phyloP scores from a whole-genome alignment of 768 basidiomycete genomes.

The Podaxis rugospora region DNA sequence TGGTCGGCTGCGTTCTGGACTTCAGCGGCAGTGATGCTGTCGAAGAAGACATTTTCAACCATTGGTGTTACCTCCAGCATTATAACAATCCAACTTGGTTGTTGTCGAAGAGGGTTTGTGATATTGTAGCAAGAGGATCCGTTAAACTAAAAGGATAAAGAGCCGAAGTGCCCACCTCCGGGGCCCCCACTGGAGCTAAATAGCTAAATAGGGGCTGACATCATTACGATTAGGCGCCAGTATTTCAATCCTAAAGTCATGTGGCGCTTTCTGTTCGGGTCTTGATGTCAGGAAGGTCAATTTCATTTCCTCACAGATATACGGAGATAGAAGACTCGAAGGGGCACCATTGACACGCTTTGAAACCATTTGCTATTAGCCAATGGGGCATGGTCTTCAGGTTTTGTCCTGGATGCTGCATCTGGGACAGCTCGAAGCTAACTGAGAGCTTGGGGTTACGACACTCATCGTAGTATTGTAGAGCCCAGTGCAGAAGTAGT shows the following conservation, averaged over 20 bases:
- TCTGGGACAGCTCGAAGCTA: too few species aligned
- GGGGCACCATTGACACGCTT: neutral
- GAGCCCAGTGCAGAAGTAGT: too few species aligned
- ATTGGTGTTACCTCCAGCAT: neutral
- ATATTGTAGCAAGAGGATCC: neutral
- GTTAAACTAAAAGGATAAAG: neutral
- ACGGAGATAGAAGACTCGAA: neutral
- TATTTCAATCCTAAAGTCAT: neutral
- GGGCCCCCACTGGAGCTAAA: neutral
- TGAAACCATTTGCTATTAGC: too few species aligned
- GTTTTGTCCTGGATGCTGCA: too few species aligned
- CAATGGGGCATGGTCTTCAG: too few species aligned
- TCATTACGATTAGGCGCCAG: neutral
- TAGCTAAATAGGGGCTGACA: neutral
- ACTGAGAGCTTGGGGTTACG: too few species aligned
- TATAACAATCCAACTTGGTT: neutral
- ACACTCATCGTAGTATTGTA: too few species aligned
- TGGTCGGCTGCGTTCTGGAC: slow-evolving; percentile 38
- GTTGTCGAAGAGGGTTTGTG: neutral
- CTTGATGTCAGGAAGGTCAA: neutral
- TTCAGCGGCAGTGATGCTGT: slow-evolving; percentile 38
- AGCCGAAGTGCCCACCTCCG: neutral
- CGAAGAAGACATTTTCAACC: slow-evolving; percentile 28
- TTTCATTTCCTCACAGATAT: neutral
- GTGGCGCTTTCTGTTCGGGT: neutral